Base-by-base conservation (phyloP, 306 rosid species). In the Hylodesmum podocarpum region DNA sequence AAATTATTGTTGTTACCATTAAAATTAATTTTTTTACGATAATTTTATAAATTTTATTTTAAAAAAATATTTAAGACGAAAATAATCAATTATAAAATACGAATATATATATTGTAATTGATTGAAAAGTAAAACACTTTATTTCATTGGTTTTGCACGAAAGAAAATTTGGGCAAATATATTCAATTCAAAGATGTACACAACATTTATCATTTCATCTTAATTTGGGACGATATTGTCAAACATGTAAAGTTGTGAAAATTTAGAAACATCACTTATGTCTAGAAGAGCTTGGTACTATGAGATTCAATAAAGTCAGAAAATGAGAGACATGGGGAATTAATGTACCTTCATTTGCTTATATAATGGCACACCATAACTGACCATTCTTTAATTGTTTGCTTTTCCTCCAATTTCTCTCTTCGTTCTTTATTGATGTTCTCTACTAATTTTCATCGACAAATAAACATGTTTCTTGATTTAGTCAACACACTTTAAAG, bases 381-480 rank as follows among this genome's bases (percentile, higher is more conserved):
- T 62, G 64, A 75, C 64, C 63, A 62, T 47, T 44, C 9, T 18
- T 75, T 27, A 25, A 16, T 40, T 47, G 49, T 5, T 43, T 33
- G 36, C 25, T 31, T 75, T 75, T 21, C 72, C 66, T 46, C 24
- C 16, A 13, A n/a, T n/a, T n/a, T 41, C 27, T 25, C 31, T 57
- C 37, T 44, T 44, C 28, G 15, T 27, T 16, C 68, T 73, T 55
- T 25, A 7, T 70, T 50, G 2, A 29, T 9, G 9, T 59, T 59
- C 66, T 55, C 66, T 55, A 22, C 40, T 19, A 21, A 46, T 62
- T 75, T 41, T 63, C 31, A 25, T n/a, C 59, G 16, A 29, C 13
- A 24, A 47, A 8, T 61, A 31, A 73, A 62, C 71, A 29, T 19
- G 46, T 59, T 62, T 62, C 36, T 75, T 59, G 66, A 40, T 59